phyloP scores from a whole-genome alignment of 768 basidiomycete genomes.

The Boletus barrowsii region DNA sequence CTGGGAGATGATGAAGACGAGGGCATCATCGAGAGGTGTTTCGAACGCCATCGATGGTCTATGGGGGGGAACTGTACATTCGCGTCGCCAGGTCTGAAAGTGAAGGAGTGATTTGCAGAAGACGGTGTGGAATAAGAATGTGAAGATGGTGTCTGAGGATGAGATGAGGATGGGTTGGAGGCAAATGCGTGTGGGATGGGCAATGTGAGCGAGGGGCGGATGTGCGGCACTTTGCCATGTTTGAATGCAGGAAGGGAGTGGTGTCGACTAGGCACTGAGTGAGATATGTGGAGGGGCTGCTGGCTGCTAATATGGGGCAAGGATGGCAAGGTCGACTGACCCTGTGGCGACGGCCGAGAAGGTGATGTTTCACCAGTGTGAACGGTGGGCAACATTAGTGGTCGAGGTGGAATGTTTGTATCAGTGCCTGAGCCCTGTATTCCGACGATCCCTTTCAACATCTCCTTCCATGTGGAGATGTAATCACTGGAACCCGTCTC shows the following conservation, averaged over 20 bases:
- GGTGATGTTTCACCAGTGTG: conserved; percentile 5
- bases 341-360: background rate
- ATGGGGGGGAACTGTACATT: background rate
- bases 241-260: conserved; percentile 23
- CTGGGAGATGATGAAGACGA: conserved; percentile 11
- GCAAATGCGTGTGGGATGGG: conserved; percentile 1
- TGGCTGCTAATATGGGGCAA: background rate
- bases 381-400: conserved; percentile 11
- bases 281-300: background rate
- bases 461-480: conserved; percentile 3
- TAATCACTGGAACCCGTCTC: conserved; percentile 17
- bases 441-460: background rate
- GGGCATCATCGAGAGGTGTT: conserved; percentile 21
- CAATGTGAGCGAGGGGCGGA: background rate
- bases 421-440: background rate
- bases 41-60: background rate
- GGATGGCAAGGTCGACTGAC: conserved; percentile 3
- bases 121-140: conserved; percentile 1
- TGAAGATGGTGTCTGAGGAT: conserved; percentile 11
- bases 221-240: conserved; percentile 1
- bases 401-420: background rate
- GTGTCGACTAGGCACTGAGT: conserved; percentile 13
- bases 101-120: background rate
- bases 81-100: background rate
- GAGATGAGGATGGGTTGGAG: background rate